Evolutionary conservation across 805 yeast genomes (phyloP), one percentile per base, ranked within the genome.

Genomic region (Danielia oregonensis): DNA sequence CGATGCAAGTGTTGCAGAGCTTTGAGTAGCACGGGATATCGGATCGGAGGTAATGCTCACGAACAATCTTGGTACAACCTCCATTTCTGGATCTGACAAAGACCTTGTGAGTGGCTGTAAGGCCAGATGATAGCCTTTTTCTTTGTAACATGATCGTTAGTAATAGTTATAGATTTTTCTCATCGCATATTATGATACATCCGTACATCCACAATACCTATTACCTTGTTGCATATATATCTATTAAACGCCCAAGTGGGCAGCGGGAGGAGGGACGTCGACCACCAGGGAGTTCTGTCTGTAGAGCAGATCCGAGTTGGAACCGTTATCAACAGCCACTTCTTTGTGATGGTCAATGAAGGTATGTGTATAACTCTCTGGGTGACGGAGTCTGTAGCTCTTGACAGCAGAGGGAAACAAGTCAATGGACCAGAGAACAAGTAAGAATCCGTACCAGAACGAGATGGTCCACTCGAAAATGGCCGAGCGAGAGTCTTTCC

Each of bases 21-120:
- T 65, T 69, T 2, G 96, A 86, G 34, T 82, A 78, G 60, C 98
- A 93, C 13, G 97, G 95, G 32, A 93, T 87, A 60, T 93, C 99
- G 35, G 76, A 78, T 58, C 98, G 74, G 37, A 93, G 66, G 55
- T 93, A 93, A 59, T 91, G 98, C 55, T 93, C 99, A 46, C 97
- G 73, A 7, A 91, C 95, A 17, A 93, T 75, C 57, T 93, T 91
- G 23, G 88, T 73, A 4, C 97, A 96, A 29, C 82, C 81, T 7
- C 97, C 97, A 43, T 83, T 79, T 50, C 93, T 74, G 2, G 96
- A 86, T 49, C 96, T 68, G 37, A 93, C 95, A 63, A 85, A 91
- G 11, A 93, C 96, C 59, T 91, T 91, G 30, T 83, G 85, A 0
- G 93, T 82, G 21, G 83, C 93, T 3, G 83, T 69, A 16, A 68